Conservation (phyloP, 352 stramenopile species). For the Lagenidium sp. region DNA sequence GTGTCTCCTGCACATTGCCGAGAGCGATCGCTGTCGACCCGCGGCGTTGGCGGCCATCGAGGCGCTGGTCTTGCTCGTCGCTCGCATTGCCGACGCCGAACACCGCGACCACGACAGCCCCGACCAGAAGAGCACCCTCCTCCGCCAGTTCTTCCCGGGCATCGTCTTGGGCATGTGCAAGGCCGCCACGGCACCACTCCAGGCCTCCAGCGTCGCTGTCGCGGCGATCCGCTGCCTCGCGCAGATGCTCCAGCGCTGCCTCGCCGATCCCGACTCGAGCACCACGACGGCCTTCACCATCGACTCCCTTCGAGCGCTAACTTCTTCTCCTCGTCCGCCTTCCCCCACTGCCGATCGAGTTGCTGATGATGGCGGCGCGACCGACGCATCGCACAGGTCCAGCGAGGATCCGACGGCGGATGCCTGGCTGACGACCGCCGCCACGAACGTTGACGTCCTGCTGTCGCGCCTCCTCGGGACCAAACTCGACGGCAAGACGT, state of each 20-base stretch:
- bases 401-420: conserved; percentile 12
- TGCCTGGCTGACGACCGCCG: conserved; percentile 40
- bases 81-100: not conserved
- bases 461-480: conserved; percentile 45
- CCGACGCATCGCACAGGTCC: too few species aligned
- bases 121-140: conserved; percentile 2
- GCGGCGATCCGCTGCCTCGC: conserved; percentile 48
- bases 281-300: conserved; percentile 6
- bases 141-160: conserved; percentile 69
- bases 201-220: conserved; percentile 54
- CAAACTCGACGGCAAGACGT: conserved; percentile 26
- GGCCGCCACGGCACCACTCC: conserved; percentile 46
- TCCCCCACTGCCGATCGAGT: too few species aligned
- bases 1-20: conserved; percentile 44
- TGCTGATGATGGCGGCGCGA: not conserved
- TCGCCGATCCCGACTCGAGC: conserved; percentile 11
- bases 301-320: conserved; percentile 12
- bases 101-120: conserved; percentile 1
- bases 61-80: conserved; percentile 21
- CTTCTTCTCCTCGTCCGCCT: too few species aligned
- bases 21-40: conserved; percentile 36
- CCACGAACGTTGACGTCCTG: conserved; percentile 54
- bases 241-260: conserved; percentile 20
- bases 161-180: conserved; percentile 57
- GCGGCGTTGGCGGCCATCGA: conserved; percentile 28